Percentiles rank a stretch among this genome's conserved stretches.
Evolutionary conservation across 2,329 filamentous ascomycete species (phyloP).

Genomic region (Pestalotiopsis sp.): DNA sequence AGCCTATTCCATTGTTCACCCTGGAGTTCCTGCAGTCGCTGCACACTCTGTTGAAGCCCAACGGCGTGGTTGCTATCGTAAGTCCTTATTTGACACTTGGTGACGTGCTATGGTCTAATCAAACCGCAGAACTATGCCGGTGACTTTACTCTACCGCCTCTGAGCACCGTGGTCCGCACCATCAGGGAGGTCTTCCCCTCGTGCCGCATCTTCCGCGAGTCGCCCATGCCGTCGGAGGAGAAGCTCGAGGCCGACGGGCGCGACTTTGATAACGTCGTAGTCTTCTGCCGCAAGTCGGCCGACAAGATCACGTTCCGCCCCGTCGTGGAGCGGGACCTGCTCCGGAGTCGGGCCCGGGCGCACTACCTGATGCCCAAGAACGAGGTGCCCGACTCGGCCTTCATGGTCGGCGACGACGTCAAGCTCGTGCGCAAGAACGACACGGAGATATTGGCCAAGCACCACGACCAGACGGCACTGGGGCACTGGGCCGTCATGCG

Average conservation of each 20-base stretch:
- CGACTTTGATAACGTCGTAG: conserved; percentile 94
- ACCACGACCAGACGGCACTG: conserved; percentile 73
- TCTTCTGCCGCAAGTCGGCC: conserved; percentile 78
- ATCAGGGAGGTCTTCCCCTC: conserved; percentile 81
- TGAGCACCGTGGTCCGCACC: conserved; percentile 78
- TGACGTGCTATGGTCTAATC: background rate
- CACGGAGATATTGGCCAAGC: conserved; percentile 65
- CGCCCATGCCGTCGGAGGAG: conserved; percentile 49
- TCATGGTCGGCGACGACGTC: conserved; percentile 44
- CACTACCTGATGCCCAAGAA: conserved; percentile 71
- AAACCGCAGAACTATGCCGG: conserved; percentile 82
- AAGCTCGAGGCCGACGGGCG: conserved; percentile 46
- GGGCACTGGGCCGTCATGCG: conserved; percentile 95
- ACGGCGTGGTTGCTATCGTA: conserved; percentile 87
- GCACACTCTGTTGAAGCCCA: conserved; percentile 67
- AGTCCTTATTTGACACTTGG: conserved; percentile 31
- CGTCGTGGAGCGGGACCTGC: conserved; percentile 63
- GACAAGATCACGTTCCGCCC: conserved; percentile 63
- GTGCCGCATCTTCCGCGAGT: conserved; percentile 89
- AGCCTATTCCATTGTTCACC: conserved; percentile 87
- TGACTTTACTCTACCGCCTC: conserved; percentile 75
- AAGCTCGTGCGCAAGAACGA: conserved; percentile 62
- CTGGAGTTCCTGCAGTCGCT: conserved; percentile 77
- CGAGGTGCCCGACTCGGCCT: conserved; percentile 61
- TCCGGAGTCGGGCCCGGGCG: conserved; percentile 69